Base-by-base conservation (phyloP, 352 stramenopile genomes). In the Pythium vanterpoolii region DNA sequence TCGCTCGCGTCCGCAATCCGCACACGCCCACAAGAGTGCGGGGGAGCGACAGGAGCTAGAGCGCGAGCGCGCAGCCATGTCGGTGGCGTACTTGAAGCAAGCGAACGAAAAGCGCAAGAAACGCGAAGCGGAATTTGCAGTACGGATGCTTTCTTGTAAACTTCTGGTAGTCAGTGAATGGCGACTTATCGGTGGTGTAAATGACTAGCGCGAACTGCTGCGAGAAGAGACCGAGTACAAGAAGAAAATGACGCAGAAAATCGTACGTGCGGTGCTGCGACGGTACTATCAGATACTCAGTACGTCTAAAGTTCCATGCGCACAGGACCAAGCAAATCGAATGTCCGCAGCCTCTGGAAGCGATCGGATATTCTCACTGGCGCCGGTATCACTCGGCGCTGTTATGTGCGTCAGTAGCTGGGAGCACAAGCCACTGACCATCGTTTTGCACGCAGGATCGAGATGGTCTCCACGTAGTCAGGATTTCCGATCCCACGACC, bases 181-280 rank as follows among this genome's bases (percentile, higher is more conserved):
- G 36, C 24, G 33, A 24, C 23, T 11, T 55, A 18, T 40, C 18
- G 16, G 9, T 61, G 36, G 33, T 34, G 23, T 18, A n/a, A n/a
- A n/a, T n/a, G n/a, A 14, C n/a, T 27, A 89, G 81, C 68, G 68
- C 26, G 73, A 88, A 19, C 74, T 89, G 13, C 59, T 72, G 28
- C 77, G 79, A 11, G 75, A 89, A 62, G 79, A 91, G 39, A 69
- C 44, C 16, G 81, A 88, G 31, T 86, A 85, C 51, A 77, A 77
- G 49, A 87, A 86, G 68, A 89, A 86, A 57, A 88, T 89, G 49
- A 70, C 68, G 5, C 76, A 82, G 52, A 89, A 91, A 57, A 88
- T 89, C 40, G 74, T 84, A 48, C 36, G 71, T 36, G 21, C 14
- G 23, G 5, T 10, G 14, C 21, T 1, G 11, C 23, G 8, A 18